phyloP scores from a whole-genome alignment of 2,329 filamentous ascomycete species.

The Lasiodiplodia citricola region DNA sequence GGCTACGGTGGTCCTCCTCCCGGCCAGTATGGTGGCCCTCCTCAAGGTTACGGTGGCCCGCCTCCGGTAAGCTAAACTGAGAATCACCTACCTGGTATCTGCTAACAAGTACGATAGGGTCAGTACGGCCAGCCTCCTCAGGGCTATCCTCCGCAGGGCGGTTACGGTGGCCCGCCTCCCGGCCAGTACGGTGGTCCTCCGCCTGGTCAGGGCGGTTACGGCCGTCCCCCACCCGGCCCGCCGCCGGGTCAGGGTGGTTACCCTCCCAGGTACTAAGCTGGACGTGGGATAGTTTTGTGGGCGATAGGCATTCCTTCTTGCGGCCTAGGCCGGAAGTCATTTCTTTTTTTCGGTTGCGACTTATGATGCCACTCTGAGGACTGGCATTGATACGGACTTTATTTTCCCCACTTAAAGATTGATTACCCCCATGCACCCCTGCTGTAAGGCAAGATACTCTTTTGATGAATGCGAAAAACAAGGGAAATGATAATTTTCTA shows the following conservation, averaged over 20 bases:
- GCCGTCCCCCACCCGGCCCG: constrained; percentile 34
- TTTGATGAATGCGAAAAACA: background rate
- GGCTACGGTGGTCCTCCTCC: constrained; percentile 34
- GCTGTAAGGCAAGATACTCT: background rate
- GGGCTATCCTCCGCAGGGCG: constrained; percentile 28
- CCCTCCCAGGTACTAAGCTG: constrained; percentile 18
- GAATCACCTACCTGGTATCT: background rate
- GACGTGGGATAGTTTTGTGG: background rate
- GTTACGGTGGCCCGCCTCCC: constrained; percentile 33
- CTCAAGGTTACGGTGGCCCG: constrained; percentile 26
- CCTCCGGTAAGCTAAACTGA: constrained; percentile 23
- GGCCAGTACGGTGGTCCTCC: constrained; percentile 34
- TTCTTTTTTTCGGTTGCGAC: background rate
- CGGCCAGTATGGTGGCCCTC: constrained; percentile 42
- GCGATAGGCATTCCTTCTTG: background rate
- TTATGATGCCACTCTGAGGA: background rate
- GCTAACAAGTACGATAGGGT: constrained; percentile 26
- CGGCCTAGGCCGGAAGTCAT: background rate
- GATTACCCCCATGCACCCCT: constrained; percentile 4
- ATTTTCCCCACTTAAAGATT: background rate
- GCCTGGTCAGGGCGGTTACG: constrained; percentile 39
- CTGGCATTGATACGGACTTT: constrained; percentile 11
- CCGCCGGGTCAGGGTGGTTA: constrained; percentile 29
- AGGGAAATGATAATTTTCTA: constrained; percentile 1
- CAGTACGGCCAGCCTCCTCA: constrained; percentile 34